Evolutionary conservation across 306 rosid species (phyloP).

Genomic region (Sicyos edulis): DNA sequence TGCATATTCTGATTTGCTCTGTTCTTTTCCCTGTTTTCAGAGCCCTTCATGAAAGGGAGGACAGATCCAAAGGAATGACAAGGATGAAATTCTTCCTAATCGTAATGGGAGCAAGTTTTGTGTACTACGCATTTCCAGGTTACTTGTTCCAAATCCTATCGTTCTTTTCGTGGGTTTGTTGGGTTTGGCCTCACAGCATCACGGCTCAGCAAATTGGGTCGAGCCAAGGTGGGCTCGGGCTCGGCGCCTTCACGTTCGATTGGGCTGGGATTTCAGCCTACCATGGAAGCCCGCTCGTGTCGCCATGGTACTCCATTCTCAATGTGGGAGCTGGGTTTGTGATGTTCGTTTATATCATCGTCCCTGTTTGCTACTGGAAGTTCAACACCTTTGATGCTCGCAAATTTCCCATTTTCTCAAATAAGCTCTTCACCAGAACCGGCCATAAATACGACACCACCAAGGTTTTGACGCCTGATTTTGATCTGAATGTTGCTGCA

Average conservation of each 20-base stretch:
- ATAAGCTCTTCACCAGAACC: slow-evolving; percentile 52
- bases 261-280: slow-evolving; percentile 99
- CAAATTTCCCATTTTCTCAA: slow-evolving; percentile 96
- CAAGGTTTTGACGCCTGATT: slow-evolving; percentile 61
- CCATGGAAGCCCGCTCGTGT: slow-evolving; percentile 90
- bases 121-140: slow-evolving; percentile 85
- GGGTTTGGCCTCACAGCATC: slow-evolving; percentile 84
- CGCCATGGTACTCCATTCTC: slow-evolving; percentile 87
- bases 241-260: slow-evolving; percentile 89
- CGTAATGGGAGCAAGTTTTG: slow-evolving; percentile 65
- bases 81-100: slow-evolving; percentile 78
- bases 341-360: slow-evolving; percentile 80
- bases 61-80: slow-evolving; percentile 48
- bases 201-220: slow-evolving; percentile 97
- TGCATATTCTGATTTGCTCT: neutral
- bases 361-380: slow-evolving; percentile 93
- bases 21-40: too few species aligned
- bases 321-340: slow-evolving; percentile 84
- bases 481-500: slow-evolving; percentile 60
- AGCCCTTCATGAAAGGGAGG: slow-evolving; percentile 91
- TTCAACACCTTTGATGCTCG: slow-evolving; percentile 77
- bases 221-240: slow-evolving; percentile 75
- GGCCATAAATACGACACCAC: slow-evolving; percentile 83
- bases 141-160: slow-evolving; percentile 67
- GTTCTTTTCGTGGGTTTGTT: slow-evolving; percentile 98